Conservation (phyloP, 805 yeast genomes). For the Cyberlindnera meyerae region DNA sequence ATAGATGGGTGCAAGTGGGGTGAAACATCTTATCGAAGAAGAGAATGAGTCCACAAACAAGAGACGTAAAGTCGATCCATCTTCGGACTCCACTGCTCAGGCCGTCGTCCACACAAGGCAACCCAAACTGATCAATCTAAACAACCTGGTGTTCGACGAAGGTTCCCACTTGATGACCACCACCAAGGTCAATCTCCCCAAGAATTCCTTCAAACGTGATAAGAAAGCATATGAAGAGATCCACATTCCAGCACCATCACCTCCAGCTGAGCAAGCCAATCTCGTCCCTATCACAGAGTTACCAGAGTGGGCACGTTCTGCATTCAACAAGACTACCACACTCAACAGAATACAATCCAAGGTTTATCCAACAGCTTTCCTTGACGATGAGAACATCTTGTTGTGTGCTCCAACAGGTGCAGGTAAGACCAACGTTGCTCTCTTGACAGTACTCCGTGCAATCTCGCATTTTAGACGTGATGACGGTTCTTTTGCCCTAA, state of each 20-base stretch:
- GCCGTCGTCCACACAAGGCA: slow-evolving; percentile 19
- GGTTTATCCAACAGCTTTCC: slow-evolving; percentile 75
- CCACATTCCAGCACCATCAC: slow-evolving; percentile 81
- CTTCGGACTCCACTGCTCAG: background rate
- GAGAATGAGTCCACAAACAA: slow-evolving; percentile 17
- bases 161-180: slow-evolving; percentile 66
- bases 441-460: slow-evolving; percentile 68
- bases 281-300: slow-evolving; percentile 55
- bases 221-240: slow-evolving; percentile 80
- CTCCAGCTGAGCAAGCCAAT: slow-evolving; percentile 35
- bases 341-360: slow-evolving; percentile 82
- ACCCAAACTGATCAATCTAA: slow-evolving; percentile 60
- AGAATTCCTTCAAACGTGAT: slow-evolving; percentile 74
- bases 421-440: slow-evolving; percentile 96
- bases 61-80: slow-evolving; percentile 22
- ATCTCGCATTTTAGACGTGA: slow-evolving; percentile 47
- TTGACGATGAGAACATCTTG: slow-evolving; percentile 63
- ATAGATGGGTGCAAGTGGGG: slow-evolving; percentile 42
- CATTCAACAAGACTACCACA: slow-evolving; percentile 62
- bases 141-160: slow-evolving; percentile 60
- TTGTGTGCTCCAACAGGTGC: slow-evolving; percentile 99
- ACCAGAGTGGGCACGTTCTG: slow-evolving; percentile 79
- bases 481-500: slow-evolving; percentile 46
- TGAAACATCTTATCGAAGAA: slow-evolving; percentile 35
- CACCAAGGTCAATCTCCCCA: slow-evolving; percentile 68